These are phyloP conservation scores for Zostera marina DNA, from an alignment of 116 monocot species.

Conservation along the genomic window DNA sequence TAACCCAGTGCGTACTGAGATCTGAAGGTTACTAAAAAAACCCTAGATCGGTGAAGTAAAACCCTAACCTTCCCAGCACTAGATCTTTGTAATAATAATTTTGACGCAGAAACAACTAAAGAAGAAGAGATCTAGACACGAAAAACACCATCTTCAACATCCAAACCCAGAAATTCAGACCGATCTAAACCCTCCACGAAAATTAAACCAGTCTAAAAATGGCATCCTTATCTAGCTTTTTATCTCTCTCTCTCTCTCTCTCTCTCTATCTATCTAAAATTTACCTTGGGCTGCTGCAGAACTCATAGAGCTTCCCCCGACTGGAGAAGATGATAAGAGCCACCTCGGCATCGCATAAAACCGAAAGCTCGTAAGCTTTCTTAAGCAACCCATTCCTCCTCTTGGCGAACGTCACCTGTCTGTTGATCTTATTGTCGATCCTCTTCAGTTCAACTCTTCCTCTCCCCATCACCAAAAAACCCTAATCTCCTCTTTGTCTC, in stretches of 20 bases:
- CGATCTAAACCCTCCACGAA: not conserved
- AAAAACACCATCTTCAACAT: no score
- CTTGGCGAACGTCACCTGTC: constrained; percentile 71
- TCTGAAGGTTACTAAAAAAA: no score
- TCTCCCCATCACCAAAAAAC: constrained; percentile 32
- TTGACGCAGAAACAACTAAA: no score
- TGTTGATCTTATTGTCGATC: constrained; percentile 82
- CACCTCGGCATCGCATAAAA: constrained; percentile 79
- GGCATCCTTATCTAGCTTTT: no score
- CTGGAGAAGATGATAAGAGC: constrained; percentile 88
- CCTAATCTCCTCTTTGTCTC: not conserved
- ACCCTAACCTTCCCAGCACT: no score
- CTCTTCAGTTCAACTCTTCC: constrained; percentile 71
- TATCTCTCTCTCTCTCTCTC: not conserved
- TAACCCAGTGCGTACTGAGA: no score
- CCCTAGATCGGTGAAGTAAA: no score
- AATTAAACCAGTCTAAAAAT: no score
- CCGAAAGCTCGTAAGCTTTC: constrained; percentile 86
- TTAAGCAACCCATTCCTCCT: constrained; percentile 61
- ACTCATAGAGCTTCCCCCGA: constrained; percentile 87
- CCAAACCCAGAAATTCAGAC: not conserved
- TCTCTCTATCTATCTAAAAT: no score
- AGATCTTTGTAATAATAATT: no score
- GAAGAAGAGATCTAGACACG: no score
- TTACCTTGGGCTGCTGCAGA: constrained; percentile 38